Conservation (phyloP, 108 stramenopile species). For the Cylindrotheca fusiformis region DNA sequence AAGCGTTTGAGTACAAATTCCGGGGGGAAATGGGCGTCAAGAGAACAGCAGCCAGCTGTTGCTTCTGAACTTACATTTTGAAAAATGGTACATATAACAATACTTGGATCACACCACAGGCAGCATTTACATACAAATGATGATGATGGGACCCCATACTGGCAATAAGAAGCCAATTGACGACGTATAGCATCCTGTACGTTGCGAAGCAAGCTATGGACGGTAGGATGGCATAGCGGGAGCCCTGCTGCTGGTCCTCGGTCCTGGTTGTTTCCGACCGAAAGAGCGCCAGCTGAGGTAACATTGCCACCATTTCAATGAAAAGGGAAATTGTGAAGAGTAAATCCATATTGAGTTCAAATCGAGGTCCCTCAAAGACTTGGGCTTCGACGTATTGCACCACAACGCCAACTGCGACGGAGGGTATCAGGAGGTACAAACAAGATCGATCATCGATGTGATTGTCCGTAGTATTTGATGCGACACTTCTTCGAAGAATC, state of each 20-base stretch:
- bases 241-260: background rate
- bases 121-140: background rate
- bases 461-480: background rate
- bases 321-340: background rate
- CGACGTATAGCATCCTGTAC: background rate
- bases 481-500: background rate
- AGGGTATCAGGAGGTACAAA: background rate
- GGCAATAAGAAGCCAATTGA: background rate
- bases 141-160: background rate
- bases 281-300: background rate
- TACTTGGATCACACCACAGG: background rate
- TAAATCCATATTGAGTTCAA: background rate
- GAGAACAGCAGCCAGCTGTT: background rate
- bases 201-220: background rate
- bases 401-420: background rate
- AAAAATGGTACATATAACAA: background rate
- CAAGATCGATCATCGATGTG: background rate
- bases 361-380: background rate
- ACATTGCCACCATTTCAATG: background rate
- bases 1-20: too few relatives aligned
- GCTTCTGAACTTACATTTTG: background rate
- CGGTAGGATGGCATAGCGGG: background rate
- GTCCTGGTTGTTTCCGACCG: background rate
- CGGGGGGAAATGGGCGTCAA: too few relatives aligned
- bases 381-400: background rate